Base-by-base conservation (phyloP, 495 filamentous ascomycete genomes). In the Aspergillus sclerotiicarbonarius region DNA sequence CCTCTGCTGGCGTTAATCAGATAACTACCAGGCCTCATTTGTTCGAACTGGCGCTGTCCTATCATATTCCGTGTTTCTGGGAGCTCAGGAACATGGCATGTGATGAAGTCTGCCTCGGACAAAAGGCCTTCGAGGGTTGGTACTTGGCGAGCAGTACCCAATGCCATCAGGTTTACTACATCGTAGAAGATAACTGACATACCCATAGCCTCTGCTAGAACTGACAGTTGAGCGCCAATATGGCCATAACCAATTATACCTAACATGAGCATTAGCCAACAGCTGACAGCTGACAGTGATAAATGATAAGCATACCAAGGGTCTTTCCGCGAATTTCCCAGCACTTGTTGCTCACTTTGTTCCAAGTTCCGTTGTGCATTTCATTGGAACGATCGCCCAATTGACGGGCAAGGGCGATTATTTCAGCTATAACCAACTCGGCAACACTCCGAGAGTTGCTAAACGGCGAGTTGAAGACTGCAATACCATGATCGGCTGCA, bases 241-340 rank as follows among this genome's bases (percentile, higher is more conserved):
- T 99, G 95, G 48, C 95, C 95, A 68, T 99, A 98, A 18, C 95
- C 95, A 57, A 99, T 85, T 55, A 99, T 98, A 51, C 91, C 88
- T 86, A 39, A 6, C 4, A 18, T 15, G 9, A 31, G 13, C 50
- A 57, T 47, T 31, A 46, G 52, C 47, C 51, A 5, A 63, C 19
- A 33, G 29, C 52, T 46, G 45, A 46, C 57, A 10, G 16, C 52
- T 46, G 45, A 46, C 57, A 10, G 16, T 9, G 4, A 51, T 15
- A 2, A 15, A 21, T 25, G 48, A 32, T 10, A 35, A 45, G 46
- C 33, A 56, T 79, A 88, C 90, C 93, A 44, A 99, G 81, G 31
- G 92, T 97, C 79, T 99, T 99, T 65, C 95, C 95, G 62, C 95
- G 86, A 60, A 99, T 90, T 71, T 98, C 95, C 93, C 95, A 97